Base-by-base conservation (phyloP, 2,329 filamentous ascomycete genomes). In the Penicillium digitatum region DNA sequence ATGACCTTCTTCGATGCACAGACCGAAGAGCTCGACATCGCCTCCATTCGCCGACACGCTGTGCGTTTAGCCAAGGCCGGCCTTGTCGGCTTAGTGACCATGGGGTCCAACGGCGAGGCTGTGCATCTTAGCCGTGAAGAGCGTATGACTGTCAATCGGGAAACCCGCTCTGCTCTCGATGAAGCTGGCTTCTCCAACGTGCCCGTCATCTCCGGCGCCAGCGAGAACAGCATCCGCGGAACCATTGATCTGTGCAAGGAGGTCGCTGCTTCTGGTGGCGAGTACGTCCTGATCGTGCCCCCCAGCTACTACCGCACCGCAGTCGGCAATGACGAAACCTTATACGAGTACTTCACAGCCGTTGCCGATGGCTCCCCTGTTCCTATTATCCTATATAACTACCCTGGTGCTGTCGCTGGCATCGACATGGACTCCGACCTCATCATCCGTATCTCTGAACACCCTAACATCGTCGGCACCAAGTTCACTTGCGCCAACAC, bases 401-500 rank as follows among this genome's bases (percentile, higher is more conserved):
- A 94, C 77, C 90, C 90, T 0, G 90, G 89, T 48, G 90, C 89
- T 47, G 90, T 94, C 6, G 82, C 89, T 6, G 90, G 90, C 48
- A 88, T 95, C 68, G 90, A 95, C 73, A 87, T 95, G 83, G 89
- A 94, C 79, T 92, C 88, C 55, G 90, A 95, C 71, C 81, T 93
- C 56, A 82, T 95, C 66, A 90, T 94, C 76, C 82, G 82, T 69
- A 83, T 95, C 35, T 88, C 87, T 42, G 77, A 85, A 70, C 90
- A 95, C 75, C 84, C 86, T 62, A 95, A 95, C 75, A 90, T 95
- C 67, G 78, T 91, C 59, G 90, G 90, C 59, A 92, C 89, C 52
- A 95, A 95, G 74, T 95, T 95, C 79, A 95, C 90, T 38, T 95
- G 90, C 71, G 90, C 89, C 62, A 94, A 90, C 78, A 94, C 89